Evolutionary conservation across 1,139 yeast species (phyloP), one percentile per base, ranked within the genome.

Genomic region (Ogataea hybrid): DNA sequence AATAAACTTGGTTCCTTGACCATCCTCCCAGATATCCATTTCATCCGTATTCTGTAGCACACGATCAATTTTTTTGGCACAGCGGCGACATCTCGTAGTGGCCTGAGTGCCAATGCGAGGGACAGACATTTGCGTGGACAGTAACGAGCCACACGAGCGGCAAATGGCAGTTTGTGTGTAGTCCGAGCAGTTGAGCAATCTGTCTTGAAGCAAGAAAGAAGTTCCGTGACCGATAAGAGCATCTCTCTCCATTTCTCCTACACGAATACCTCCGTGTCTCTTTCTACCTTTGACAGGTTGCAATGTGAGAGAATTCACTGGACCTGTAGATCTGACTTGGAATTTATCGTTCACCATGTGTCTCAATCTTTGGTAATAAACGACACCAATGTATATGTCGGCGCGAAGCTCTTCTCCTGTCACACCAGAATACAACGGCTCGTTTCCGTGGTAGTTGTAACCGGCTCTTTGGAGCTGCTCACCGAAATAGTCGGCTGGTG

Each of bases 161-260:
- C 99, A 92, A 41, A 92, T 68, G 10, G 94, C 70, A 0, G 96
- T 81, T 62, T 89, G 96, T 1, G 97, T 80, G 70, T 94, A 94
- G 67, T 92, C 99, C 16, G 96, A 86, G 63, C 96, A 89, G 68
- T 94, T 92, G 64, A 94, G 75, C 61, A 92, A 74, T 68, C 99
- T 84, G 64, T 92, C 99, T 66, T 92, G 98, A 54, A 92, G 72
- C 59, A 92, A 71, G 79, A 79, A 92, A 1, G 98, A 89, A n/a
- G 98, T 84, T 69, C 98, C 99, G 63, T 94, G 98, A 49, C 98
- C 99, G 63, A 92, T 89, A 58, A 92, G 73, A 2, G 98, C 98
- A 74, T 92, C 99, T 71, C 98, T 86, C 71, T 92, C 99, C 99
- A 92, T 92, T 68, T 92, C 98, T 64, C 98, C 98, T 31, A 92